A percentile compares a stretch with the other conserved stretches of the same genome.
phyloP scores from a whole-genome alignment of 2,329 filamentous ascomycete genomes.

The Scedosporium dehoogii region DNA sequence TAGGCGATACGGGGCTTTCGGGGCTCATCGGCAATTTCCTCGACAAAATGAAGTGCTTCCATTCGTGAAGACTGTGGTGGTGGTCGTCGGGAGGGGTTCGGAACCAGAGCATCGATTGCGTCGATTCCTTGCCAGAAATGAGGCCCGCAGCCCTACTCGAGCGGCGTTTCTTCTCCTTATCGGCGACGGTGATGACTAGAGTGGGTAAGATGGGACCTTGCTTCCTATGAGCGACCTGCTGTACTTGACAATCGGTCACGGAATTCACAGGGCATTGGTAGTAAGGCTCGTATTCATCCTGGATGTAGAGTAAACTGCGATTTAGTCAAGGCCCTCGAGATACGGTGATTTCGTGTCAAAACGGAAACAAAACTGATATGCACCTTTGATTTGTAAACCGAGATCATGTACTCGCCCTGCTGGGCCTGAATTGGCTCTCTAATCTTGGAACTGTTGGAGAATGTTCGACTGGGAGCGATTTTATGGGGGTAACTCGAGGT shows the following conservation, averaged over 20 bases:
- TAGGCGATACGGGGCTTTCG: slow-evolving; percentile 43
- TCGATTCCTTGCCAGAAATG: slow-evolving; percentile 35
- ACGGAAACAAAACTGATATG: slow-evolving; percentile 9
- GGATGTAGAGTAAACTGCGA: slow-evolving; percentile 8
- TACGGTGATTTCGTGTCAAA: not conserved
- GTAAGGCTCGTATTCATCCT: slow-evolving; percentile 44
- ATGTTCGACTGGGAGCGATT: slow-evolving; percentile 27
- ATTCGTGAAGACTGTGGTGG: slow-evolving; percentile 44
- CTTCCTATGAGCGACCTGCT: slow-evolving; percentile 51
- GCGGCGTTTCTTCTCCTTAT: slow-evolving; percentile 53
- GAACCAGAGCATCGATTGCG: slow-evolving; percentile 43
- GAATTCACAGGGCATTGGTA: slow-evolving; percentile 42
- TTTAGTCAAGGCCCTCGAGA: not conserved
- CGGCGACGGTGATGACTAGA: slow-evolving; percentile 46
- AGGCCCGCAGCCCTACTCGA: slow-evolving; percentile 54
- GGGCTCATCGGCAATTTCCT: slow-evolving; percentile 35
- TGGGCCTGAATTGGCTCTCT: slow-evolving; percentile 8
- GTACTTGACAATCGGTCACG: slow-evolving; percentile 47
- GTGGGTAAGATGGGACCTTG: slow-evolving; percentile 50
- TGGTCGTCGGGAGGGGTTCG: slow-evolving; percentile 43
- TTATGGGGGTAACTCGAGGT: slow-evolving; percentile 29
- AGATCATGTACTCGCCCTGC: slow-evolving; percentile 36
- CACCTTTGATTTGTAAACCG: slow-evolving; percentile 49
- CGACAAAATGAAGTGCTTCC: slow-evolving; percentile 43
- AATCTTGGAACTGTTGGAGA: slow-evolving; percentile 18